Evolutionary conservation across 352 stramenopile species (phyloP).

Genomic region (Blastocystis sp.): DNA sequence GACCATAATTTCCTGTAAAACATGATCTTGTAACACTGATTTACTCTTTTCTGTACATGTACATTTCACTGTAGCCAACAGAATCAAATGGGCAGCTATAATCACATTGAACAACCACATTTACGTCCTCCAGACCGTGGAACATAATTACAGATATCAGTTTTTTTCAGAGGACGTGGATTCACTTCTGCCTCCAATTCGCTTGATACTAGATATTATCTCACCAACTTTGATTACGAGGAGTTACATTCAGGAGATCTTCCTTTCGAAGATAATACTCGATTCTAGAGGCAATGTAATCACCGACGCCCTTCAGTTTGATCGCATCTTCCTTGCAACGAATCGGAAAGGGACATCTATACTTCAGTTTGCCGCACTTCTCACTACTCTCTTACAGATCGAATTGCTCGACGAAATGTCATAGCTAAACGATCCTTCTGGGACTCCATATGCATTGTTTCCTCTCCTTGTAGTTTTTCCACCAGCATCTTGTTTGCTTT

Average conservation of each 20-base stretch:
- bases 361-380: neutral
- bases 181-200: neutral
- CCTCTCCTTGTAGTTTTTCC: neutral
- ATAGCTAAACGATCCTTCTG: slow-evolving; percentile 18
- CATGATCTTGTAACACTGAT: neutral
- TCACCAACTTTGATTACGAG: neutral
- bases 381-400: slow-evolving; percentile 15
- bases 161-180: neutral
- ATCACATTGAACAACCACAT: neutral
- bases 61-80: neutral
- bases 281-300: slow-evolving; percentile 12
- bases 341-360: slow-evolving; percentile 24
- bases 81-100: slow-evolving; percentile 26
- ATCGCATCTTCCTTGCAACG: slow-evolving; percentile 1
- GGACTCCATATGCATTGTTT: neutral
- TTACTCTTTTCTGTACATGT: neutral
- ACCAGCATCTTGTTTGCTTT: slow-evolving; percentile 18
- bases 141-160: slow-evolving; percentile 22
- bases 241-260: neutral
- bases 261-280: neutral
- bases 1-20: neutral
- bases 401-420: slow-evolving; percentile 7
- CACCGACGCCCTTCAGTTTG: slow-evolving; percentile 28
- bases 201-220: neutral
- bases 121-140: slow-evolving; percentile 16